Evolutionary conservation across 257 asterid genomes (phyloP), one percentile per base, ranked within the genome.

Genomic region (Knoxia roxburghii): DNA sequence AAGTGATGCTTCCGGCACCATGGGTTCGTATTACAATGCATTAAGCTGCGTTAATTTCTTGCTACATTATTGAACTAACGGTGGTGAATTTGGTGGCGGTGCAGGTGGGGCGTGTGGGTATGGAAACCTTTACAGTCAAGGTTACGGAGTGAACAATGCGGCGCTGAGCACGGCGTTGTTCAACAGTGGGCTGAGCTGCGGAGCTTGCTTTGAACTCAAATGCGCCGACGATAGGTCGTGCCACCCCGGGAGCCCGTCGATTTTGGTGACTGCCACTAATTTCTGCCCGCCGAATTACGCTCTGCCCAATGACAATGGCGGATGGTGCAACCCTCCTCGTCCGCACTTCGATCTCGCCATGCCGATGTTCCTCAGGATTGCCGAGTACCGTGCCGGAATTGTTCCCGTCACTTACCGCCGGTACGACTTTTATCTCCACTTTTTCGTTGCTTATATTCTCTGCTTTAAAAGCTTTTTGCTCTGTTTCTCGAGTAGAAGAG

Each of bases 281-380:
- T 87, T 90, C 78, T 90, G 96, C 75, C 97, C 97, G 0, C 97
- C 97, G 0, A 90, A 90, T 71, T 84, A 40, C 10, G 97, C 96
- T 59, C 76, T 80, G 50, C 87, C 96, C 0, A 90, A 72, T 57
- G 93, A 90, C 71, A 85, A 90, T 56, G 97, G 97, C 43, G 97
- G 97, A 0, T 90, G 96, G 97, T 90, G 97, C 80, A 88, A 90
- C 80, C 97, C 96, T 1, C 97, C 97, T 9, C 77, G 97, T 1
- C 23, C 93, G 5, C 97, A 91, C 60, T 91, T 91, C 72, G 97
- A 91, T 76, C 96, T 91, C 27, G 96, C 97, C 68, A 88, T 88
- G 97, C 97, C 97, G 4, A 91, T 91, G 97, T 90, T 90, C 77
- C 92, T 88, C 46, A 87, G 78, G 74, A 83, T 90, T 71, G 97